phyloP scores from a whole-genome alignment of 805 yeast genomes.

The Pichia sporocuriosa region DNA sequence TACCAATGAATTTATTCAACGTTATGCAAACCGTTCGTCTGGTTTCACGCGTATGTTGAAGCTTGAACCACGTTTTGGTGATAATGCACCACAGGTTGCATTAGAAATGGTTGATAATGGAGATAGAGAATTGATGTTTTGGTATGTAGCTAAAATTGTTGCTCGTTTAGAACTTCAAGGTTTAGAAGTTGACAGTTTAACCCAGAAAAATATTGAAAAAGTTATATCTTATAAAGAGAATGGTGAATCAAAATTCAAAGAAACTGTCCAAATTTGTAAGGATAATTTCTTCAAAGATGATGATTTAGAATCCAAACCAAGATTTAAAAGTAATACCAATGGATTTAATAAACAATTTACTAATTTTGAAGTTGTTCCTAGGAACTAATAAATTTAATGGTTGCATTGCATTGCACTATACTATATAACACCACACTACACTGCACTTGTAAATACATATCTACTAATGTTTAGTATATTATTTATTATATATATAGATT shows the following conservation, averaged over 20 bases:
- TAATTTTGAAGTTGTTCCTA: constrained; percentile 29
- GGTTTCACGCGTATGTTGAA: constrained; percentile 84
- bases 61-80: constrained; percentile 82
- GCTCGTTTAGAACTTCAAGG: constrained; percentile 72
- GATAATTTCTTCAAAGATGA: constrained; percentile 34
- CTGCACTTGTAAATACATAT: background rate
- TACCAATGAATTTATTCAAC: constrained; percentile 52
- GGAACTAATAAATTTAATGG: constrained; percentile 21
- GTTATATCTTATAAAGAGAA: constrained; percentile 39
- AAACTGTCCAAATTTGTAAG: constrained; percentile 55
- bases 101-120: constrained; percentile 70
- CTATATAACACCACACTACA: too few species aligned
- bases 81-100: constrained; percentile 83
- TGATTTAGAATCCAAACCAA: constrained; percentile 18
- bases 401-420: too few species aligned
- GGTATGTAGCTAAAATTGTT: constrained; percentile 73
- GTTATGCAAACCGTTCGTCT: constrained; percentile 58
- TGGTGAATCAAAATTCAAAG: constrained; percentile 48
- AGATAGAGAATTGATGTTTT: constrained; percentile 58
- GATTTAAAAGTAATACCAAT: constrained; percentile 24
- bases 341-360: constrained; percentile 28
- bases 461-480: constrained; percentile 5
- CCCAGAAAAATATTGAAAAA: constrained; percentile 50
- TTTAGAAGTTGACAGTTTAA: constrained; percentile 43
- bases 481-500: background rate